phyloP scores from a whole-genome alignment of 257 asterid species.

The Scutellaria barbata region DNA sequence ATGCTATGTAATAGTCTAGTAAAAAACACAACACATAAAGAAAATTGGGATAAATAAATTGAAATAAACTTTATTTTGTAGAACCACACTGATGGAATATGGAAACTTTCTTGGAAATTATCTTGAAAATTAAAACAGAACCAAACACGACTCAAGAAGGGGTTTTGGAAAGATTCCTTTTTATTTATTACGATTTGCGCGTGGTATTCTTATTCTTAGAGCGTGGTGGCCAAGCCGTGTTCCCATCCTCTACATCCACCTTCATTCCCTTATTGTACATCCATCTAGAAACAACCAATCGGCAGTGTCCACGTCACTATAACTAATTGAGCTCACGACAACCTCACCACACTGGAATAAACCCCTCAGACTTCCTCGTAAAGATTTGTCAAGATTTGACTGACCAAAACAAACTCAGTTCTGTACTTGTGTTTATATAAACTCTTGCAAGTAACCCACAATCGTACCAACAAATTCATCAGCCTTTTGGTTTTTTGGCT shows the following conservation, averaged over 20 bases:
- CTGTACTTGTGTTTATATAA: background rate
- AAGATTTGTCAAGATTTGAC: slow-evolving; percentile 11
- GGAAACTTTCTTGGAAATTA: background rate
- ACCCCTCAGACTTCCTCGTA: slow-evolving; percentile 8
- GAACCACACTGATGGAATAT: background rate
- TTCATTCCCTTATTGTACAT: background rate
- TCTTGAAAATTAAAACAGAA: background rate
- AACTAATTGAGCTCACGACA: too few relatives aligned
- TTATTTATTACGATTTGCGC: background rate
- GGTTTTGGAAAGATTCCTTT: background rate
- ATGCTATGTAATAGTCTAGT: too few relatives aligned
- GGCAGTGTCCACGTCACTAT: background rate
- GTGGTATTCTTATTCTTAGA: background rate
- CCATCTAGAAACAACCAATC: background rate
- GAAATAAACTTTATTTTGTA: too few relatives aligned
- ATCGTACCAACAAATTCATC: background rate
- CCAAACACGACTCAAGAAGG: background rate
- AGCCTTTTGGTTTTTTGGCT: too few relatives aligned
- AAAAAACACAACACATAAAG: too few relatives aligned
- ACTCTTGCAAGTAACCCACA: background rate
- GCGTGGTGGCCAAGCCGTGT: slow-evolving; percentile 51
- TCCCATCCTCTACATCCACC: background rate
- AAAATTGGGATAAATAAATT: too few relatives aligned
- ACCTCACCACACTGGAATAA: background rate
- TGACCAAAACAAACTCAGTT: background rate